phyloP scores from a whole-genome alignment of 2,329 filamentous ascomycete species.

The Aspergillus sp. region DNA sequence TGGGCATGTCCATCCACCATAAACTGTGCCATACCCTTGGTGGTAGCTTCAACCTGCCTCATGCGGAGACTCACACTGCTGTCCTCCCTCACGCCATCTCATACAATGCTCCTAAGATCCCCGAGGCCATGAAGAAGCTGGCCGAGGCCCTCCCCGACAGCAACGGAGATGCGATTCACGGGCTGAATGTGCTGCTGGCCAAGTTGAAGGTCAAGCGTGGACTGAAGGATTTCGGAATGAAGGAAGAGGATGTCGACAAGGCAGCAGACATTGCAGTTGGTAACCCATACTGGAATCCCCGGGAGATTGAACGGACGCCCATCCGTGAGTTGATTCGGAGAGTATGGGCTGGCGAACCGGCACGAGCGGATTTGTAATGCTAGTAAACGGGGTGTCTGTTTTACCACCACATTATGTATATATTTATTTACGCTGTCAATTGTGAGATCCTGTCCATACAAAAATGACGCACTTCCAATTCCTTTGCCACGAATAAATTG shows the following conservation, averaged over 20 bases:
- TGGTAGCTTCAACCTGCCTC: conserved; percentile 59
- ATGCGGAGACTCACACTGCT: conserved; percentile 62
- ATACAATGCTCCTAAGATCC: conserved; percentile 56
- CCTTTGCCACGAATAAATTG: neutral
- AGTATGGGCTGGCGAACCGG: conserved; percentile 58
- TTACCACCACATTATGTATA: neutral
- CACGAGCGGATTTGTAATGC: conserved; percentile 47
- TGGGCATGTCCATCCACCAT: conserved; percentile 62
- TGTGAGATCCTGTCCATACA: neutral
- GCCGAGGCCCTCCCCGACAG: conserved; percentile 52
- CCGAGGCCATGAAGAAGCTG: conserved; percentile 49
- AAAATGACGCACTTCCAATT: neutral
- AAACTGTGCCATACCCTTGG: conserved; percentile 64
- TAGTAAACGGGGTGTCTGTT: neutral
- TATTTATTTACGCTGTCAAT: neutral
- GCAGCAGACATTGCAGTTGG: conserved; percentile 55
- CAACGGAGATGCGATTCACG: conserved; percentile 54
- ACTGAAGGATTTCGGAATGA: conserved; percentile 54
- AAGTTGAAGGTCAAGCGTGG: conserved; percentile 51
- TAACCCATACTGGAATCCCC: conserved; percentile 58
- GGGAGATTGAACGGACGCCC: conserved; percentile 47
- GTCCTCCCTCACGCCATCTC: conserved; percentile 60
- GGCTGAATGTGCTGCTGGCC: conserved; percentile 52
- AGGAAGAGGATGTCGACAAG: conserved; percentile 57
- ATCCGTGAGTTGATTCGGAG: conserved; percentile 55